Conservation (phyloP, 2,329 filamentous ascomycete species). For the Penicillium fuscoglaucum region DNA sequence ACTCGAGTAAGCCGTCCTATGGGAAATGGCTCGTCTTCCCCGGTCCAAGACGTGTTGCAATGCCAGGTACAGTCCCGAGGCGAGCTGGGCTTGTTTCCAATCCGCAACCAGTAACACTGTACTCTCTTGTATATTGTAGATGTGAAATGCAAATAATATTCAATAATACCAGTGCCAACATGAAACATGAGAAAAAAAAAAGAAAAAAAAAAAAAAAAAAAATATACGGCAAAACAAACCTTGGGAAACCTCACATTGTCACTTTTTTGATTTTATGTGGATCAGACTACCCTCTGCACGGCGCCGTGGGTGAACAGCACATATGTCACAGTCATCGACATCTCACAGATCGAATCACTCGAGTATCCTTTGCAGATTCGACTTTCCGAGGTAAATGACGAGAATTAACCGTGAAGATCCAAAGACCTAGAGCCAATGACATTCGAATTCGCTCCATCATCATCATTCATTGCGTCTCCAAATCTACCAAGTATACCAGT, state of each 20-base stretch:
- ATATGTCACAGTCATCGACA: slow-evolving; percentile 11
- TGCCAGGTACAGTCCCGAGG: slow-evolving; percentile 22
- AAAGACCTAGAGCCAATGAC: background rate
- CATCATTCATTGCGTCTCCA: background rate
- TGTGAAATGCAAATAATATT: background rate
- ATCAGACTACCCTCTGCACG: slow-evolving; percentile 3
- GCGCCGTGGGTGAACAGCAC: slow-evolving; percentile 3
- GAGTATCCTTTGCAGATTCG: background rate
- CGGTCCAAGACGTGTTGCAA: slow-evolving; percentile 8
- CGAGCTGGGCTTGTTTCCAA: slow-evolving; percentile 20
- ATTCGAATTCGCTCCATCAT: background rate
- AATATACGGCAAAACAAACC: background rate
- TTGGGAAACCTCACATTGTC: background rate
- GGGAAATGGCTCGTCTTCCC: slow-evolving; percentile 1
- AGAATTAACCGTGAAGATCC: background rate
- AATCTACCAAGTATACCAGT: background rate
- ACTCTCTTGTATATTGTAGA: background rate
- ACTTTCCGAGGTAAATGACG: background rate
- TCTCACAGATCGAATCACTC: slow-evolving; percentile 7
- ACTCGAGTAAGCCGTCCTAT: slow-evolving; percentile 7
- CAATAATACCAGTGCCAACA: background rate
- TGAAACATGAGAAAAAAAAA: background rate
- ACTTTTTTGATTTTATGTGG: background rate
- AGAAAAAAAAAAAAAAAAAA: no score
- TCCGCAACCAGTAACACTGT: background rate